These are phyloP conservation scores for Penicillium macrosclerotiorum DNA, from an alignment of 495 filamentous ascomycete species.

Conservation along the genomic window DNA sequence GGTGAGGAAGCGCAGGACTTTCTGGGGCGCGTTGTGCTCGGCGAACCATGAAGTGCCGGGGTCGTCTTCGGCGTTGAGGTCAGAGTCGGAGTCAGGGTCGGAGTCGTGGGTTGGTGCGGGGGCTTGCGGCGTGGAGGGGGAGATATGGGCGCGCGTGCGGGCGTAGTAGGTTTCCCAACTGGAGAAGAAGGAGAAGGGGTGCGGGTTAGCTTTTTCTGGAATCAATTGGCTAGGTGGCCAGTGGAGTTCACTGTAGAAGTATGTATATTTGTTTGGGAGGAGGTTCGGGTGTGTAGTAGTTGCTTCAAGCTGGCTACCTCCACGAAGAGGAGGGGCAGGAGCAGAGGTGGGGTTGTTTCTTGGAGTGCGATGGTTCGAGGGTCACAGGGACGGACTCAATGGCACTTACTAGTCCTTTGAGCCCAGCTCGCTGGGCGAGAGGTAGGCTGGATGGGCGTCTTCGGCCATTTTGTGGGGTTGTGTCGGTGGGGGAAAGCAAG, in stretches of 20 bases:
- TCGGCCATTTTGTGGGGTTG: slow-evolving; percentile 22
- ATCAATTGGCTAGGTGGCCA: no score
- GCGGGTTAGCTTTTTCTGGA: slow-evolving; percentile 4
- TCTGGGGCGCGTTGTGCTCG: slow-evolving; percentile 49
- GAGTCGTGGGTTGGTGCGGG: slow-evolving; percentile 3
- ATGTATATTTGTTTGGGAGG: no score
- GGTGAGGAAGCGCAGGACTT: slow-evolving; percentile 45
- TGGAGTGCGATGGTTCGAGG: not conserved
- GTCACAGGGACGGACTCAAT: not conserved
- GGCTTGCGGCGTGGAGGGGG: slow-evolving; percentile 2
- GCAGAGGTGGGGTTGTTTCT: slow-evolving; percentile 7
- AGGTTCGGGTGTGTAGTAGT: no score
- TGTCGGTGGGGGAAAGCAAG: slow-evolving; percentile 1
- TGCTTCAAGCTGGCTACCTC: no score
- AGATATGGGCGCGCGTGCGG: slow-evolving; percentile 41
- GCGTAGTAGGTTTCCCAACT: slow-evolving; percentile 51
- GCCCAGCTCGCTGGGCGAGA: slow-evolving; percentile 52
- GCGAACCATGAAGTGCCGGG: slow-evolving; percentile 55
- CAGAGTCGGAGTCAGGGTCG: slow-evolving; percentile 13
- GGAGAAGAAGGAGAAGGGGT: not conserved
- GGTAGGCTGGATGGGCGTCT: slow-evolving; percentile 37
- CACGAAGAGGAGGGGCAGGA: slow-evolving; percentile 20
- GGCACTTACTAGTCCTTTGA: slow-evolving; percentile 53
- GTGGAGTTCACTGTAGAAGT: no score
- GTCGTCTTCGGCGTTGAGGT: slow-evolving; percentile 42